These are phyloP conservation scores for Botrytis porri DNA, from an alignment of 2,329 filamentous ascomycete genomes.

Conservation along the genomic window DNA sequence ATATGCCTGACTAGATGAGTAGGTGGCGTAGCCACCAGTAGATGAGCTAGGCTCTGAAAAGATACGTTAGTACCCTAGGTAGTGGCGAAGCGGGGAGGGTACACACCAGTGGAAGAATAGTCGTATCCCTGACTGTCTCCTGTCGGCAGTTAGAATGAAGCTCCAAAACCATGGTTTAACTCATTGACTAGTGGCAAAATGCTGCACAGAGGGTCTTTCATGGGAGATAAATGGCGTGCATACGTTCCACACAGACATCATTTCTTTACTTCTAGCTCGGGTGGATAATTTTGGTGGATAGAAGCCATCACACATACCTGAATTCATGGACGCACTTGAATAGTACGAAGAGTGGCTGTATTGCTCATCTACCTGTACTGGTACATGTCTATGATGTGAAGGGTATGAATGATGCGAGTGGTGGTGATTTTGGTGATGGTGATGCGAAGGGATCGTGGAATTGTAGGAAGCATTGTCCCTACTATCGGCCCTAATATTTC, in stretches of 20 bases:
- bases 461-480: not conserved
- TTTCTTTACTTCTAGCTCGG: not conserved
- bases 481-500: constrained; percentile 21
- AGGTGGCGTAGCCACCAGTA: not conserved
- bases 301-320: constrained; percentile 13
- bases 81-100: not conserved
- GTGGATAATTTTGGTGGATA: not conserved
- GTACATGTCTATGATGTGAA: not conserved
- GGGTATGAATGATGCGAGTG: not conserved
- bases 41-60: not conserved
- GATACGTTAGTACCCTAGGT: not conserved
- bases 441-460: not conserved
- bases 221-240: not conserved
- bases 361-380: not conserved
- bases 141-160: constrained; percentile 9
- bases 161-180: not conserved
- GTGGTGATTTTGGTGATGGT: not conserved
- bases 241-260: not conserved
- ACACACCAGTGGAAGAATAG: constrained; percentile 13
- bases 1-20: not conserved
- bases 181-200: not conserved
- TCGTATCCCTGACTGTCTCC: constrained; percentile 4
- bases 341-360: not conserved
- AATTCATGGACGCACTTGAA: not conserved
- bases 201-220: not conserved